These are phyloP conservation scores for Candida broadrunensis DNA, from an alignment of 805 yeast species.

Conservation along the genomic window DNA sequence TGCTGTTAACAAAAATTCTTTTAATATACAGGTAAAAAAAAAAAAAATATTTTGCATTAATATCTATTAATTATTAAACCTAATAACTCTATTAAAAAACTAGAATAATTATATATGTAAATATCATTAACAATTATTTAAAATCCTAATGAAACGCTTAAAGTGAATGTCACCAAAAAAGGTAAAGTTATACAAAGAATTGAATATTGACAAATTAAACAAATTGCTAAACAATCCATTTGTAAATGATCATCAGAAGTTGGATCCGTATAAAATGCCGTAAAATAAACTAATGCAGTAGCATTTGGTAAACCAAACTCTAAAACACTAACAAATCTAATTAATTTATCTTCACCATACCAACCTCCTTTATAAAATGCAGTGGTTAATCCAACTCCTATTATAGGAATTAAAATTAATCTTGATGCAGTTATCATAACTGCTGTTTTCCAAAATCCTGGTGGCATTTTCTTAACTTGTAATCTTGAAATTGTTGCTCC, in stretches of 20 bases:
- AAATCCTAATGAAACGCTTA: slow-evolving; percentile 47
- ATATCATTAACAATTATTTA: slow-evolving; percentile 9
- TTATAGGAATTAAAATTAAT: slow-evolving; percentile 69
- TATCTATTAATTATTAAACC: too few relatives aligned
- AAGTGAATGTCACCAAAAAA: slow-evolving; percentile 66
- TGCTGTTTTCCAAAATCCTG: slow-evolving; percentile 71
- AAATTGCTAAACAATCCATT: slow-evolving; percentile 82
- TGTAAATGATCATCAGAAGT: slow-evolving; percentile 50
- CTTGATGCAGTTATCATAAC: slow-evolving; percentile 54
- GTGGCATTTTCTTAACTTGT: slow-evolving; percentile 54
- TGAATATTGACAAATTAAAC: slow-evolving; percentile 71
- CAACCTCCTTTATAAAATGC: slow-evolving; percentile 60
- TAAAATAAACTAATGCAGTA: slow-evolving; percentile 81
- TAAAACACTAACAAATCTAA: slow-evolving; percentile 70
- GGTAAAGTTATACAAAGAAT: slow-evolving; percentile 69
- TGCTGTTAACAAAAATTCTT: too few relatives aligned
- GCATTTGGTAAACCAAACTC: slow-evolving; percentile 85
- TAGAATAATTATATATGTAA: background rate
- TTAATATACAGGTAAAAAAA: too few relatives aligned
- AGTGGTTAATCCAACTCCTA: slow-evolving; percentile 64
- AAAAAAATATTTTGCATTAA: too few relatives aligned
- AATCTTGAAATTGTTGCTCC: slow-evolving; percentile 89
- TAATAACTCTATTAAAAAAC: too few relatives aligned
- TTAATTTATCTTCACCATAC: slow-evolving; percentile 57
- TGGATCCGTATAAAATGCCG: slow-evolving; percentile 82